Base-by-base conservation (phyloP, 2,329 filamentous ascomycete genomes). In the Aspergillus glaucus region DNA sequence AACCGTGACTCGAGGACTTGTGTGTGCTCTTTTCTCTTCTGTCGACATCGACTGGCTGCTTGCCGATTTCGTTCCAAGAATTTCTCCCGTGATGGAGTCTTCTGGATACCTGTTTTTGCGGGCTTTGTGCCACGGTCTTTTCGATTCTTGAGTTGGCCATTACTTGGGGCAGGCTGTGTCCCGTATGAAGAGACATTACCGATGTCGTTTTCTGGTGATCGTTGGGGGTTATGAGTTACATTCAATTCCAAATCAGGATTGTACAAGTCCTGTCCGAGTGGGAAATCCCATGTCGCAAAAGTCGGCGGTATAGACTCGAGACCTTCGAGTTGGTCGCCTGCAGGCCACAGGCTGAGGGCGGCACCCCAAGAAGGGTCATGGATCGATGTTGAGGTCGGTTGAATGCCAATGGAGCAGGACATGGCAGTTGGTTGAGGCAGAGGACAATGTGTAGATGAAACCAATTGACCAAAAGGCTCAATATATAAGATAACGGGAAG, bases 1-100 rank as follows among this genome's bases (percentile, higher is more conserved):
- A 58, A 69, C 3, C 56, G 58, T 12, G 48, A 65, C 54, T 81
- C 78, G 12, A 81, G 72, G 28, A 70, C 59, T 47, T 75, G 69
- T 34, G 75, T 77, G 58, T 78, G 78, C 51, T 78, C 76, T 63
- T 82, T 81, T 66, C 81, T 81, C 69, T 81, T 81, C 56, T 78
- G 75, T n/a, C 79, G 75, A 61, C 79, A 82, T 55, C 82, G 82
- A 60, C 77, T 78, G 6, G 79, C 79, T 1, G 79, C 79, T 1
- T 80, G 63, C 2, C 79, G 75, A 55, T 82, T 82, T 55, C 80
- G 77, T 60, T 82, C 79, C 15, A 81, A 72, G 58, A 77, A 78
- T 44, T 73, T 73, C 46, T 75, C 72, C 7, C 74, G 72, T 54
- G 26, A 28, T 12, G 26, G 4, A 12, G 26, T 12, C 4, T 28